Base-by-base conservation (phyloP, 2,329 filamentous ascomycete species). In the Fusarium sp. region DNA sequence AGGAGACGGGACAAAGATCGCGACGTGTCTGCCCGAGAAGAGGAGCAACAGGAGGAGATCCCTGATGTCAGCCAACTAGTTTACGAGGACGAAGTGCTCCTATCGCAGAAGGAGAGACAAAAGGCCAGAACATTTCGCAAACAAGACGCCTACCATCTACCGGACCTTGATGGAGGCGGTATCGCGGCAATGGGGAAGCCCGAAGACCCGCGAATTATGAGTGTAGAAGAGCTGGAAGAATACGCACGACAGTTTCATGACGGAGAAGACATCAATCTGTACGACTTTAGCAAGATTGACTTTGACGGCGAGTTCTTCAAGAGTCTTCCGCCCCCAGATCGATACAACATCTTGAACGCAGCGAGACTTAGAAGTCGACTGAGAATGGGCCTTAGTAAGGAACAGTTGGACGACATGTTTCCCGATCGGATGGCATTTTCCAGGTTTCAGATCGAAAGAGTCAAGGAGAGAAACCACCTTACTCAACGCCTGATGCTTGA, bases 211-310 rank as follows among this genome's bases (percentile, higher is more conserved):
- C 90, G 97, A 18, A 96, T 99, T 78, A 98, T 99, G 97, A 97
- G 93, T 63, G 90, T 97, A 27, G 95, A 97, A 79, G 96, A 99
- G 81, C 85, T 99, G 68, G 95, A 98, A 83, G 93, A 96, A 75
- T 99, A 99, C 81, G 96, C 97, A 4, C 88, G 92, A 61, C 95
- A 98, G 74, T 98, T 98, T 79, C 91, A 98, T 78, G 91, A 91
- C 70, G 97, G 97, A 64, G 95, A 98, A 83, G 96, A 98, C 81
- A 93, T 98, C 77, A 92, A 92, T 74, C 84, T 95, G 6, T 98
- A 98, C 83, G 96, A 98, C 83, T 99, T 99, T 81, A 97, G 94
- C 80, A 98, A 98, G 84, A 99, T 99, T 77, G 97, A 99, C 81
- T 99, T 98, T 79, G 94, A 98, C 75, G 94, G 95, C 75, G 92